These are phyloP conservation scores for Cladobotryum mycophilum DNA, from an alignment of 2,329 filamentous ascomycete species.

Conservation along the genomic window DNA sequence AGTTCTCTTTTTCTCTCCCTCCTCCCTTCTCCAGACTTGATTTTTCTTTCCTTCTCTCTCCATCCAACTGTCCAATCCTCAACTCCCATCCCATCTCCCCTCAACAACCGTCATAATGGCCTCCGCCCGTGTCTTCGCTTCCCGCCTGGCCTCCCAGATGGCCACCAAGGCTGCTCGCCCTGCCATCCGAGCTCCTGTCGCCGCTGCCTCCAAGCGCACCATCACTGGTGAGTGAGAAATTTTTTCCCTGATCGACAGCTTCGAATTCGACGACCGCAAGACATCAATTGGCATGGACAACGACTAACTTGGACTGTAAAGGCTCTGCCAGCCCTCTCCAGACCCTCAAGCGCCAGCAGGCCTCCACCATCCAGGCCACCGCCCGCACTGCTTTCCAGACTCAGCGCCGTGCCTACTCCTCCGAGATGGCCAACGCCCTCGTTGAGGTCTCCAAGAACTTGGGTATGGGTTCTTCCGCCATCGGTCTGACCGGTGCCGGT, in stretches of 20 bases:
- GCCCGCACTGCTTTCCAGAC: constrained; percentile 58
- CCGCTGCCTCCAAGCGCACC: constrained; percentile 67
- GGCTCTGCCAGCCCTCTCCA: constrained; percentile 59
- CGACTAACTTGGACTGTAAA: constrained; percentile 30
- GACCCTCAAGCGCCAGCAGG: constrained; percentile 69
- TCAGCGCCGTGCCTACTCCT: constrained; percentile 73
- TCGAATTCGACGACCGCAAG: constrained; percentile 10
- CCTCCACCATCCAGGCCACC: constrained; percentile 58
- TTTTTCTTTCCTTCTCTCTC: constrained; percentile 27
- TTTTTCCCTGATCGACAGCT: constrained; percentile 14
- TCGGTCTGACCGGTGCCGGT: constrained; percentile 88
- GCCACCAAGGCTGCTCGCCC: constrained; percentile 73
- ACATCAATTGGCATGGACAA: constrained; percentile 28
- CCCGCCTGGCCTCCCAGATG: constrained; percentile 71
- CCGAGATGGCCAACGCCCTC: constrained; percentile 81
- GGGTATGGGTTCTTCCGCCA: constrained; percentile 83
- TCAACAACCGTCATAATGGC: constrained; percentile 64
- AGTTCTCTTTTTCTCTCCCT: constrained; percentile 29
- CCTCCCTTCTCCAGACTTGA: constrained; percentile 24
- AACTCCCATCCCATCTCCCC: constrained; percentile 20
- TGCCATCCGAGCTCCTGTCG: constrained; percentile 59
- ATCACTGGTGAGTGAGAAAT: constrained; percentile 58
- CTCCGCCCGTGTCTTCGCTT: constrained; percentile 70
- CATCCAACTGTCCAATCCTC: constrained; percentile 17
- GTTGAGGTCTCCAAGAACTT: constrained; percentile 88